A percentile compares a stretch with the other conserved stretches of the same genome.
Evolutionary conservation across 2,329 filamentous ascomycete species (phyloP).

Genomic region (Fusarium annulatum): DNA sequence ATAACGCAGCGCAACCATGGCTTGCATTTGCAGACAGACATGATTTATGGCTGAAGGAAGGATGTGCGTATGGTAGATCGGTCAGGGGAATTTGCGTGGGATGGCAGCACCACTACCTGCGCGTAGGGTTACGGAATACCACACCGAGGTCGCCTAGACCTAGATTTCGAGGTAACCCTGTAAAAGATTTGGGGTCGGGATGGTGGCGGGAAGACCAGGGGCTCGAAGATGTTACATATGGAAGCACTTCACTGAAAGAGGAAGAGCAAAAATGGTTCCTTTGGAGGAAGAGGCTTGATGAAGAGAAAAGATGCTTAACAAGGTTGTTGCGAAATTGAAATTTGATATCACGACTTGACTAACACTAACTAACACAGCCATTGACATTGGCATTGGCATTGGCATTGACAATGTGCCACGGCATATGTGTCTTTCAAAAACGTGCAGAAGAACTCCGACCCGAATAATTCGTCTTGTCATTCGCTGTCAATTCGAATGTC

Average conservation of each 20-base stretch:
- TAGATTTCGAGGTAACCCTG: constrained; percentile 27
- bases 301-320: neutral
- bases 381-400: constrained; percentile 4
- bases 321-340: constrained; percentile 5
- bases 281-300: neutral
- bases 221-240: neutral
- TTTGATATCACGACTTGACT: constrained; percentile 2
- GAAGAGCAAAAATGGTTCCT: neutral
- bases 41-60: constrained; percentile 17
- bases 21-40: constrained; percentile 20
- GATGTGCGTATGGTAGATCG: constrained; percentile 26
- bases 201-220: constrained; percentile 14
- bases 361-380: neutral
- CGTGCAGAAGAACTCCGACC: neutral
- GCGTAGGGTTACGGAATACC: constrained; percentile 34
- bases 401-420: constrained; percentile 14
- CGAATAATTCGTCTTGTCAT: neutral
- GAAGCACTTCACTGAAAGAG: constrained; percentile 14
- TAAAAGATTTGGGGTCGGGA: constrained; percentile 22
- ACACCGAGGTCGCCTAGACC: constrained; percentile 31
- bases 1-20: constrained; percentile 18
- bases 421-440: constrained; percentile 4
- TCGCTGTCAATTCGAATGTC: neutral
- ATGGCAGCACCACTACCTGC: constrained; percentile 33
- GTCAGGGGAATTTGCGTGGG: constrained; percentile 38